These are phyloP conservation scores for Rosa rugosa DNA, from an alignment of 306 rosid species.

Conservation along the genomic window DNA sequence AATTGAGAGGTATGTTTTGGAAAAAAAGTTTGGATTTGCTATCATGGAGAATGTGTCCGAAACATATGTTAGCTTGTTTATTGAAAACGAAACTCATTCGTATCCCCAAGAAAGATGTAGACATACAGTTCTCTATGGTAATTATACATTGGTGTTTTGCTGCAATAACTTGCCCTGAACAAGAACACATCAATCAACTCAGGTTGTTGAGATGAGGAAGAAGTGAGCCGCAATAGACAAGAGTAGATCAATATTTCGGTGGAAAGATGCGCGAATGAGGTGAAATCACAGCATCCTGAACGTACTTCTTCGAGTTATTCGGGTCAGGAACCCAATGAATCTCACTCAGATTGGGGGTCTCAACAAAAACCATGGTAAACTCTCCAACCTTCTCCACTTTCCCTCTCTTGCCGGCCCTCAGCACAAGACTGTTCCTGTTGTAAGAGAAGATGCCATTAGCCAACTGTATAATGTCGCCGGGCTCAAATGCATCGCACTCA, in stretches of 20 bases:
- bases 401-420: constrained; percentile 83
- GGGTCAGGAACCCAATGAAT: constrained; percentile 68
- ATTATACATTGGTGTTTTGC: neutral
- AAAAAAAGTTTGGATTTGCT: neutral
- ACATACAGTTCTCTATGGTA: neutral
- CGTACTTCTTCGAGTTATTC: constrained; percentile 38
- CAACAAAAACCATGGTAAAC: constrained; percentile 59
- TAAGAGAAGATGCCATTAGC: constrained; percentile 61
- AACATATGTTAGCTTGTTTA: neutral
- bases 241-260: constrained; percentile 24
- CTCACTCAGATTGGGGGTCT: constrained; percentile 86
- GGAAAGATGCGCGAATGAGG: constrained; percentile 62
- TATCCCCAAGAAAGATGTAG: neutral
- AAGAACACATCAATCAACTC: neutral
- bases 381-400: constrained; percentile 68
- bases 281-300: constrained; percentile 49
- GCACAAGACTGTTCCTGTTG: constrained; percentile 44
- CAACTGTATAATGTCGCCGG: constrained; percentile 48
- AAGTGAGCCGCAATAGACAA: no score
- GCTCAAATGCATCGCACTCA: constrained; percentile 57
- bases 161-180: neutral
- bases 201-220: no score
- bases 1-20: constrained; percentile 6
- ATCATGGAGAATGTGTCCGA: neutral
- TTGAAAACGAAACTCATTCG: neutral